Evolutionary conservation across 225 moss, liverwort and hornwort genomes (phyloP).

Genomic region (Sphagnum contortum): DNA sequence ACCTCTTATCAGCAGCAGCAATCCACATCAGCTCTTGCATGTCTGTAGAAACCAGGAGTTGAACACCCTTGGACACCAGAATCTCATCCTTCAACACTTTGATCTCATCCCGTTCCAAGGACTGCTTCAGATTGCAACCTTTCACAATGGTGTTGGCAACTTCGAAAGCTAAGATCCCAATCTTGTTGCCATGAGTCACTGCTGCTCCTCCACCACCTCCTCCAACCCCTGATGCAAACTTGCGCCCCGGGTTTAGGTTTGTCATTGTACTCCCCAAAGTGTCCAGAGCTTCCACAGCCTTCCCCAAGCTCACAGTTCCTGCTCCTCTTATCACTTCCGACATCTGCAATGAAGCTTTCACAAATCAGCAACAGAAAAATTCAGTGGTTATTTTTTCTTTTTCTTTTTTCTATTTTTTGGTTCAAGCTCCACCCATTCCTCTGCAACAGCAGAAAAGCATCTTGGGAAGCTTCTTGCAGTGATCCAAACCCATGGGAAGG

Average conservation of each 20-base stretch:
- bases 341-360: slow-evolving; percentile 18
- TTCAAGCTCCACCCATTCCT: too few species aligned
- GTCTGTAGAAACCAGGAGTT: slow-evolving; percentile 55
- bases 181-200: slow-evolving; percentile 26
- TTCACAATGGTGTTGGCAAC: slow-evolving; percentile 82
- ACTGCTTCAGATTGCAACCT: slow-evolving; percentile 65
- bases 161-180: slow-evolving; percentile 69
- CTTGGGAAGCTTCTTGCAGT: too few species aligned
- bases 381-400: too few species aligned
- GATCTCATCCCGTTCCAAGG: slow-evolving; percentile 49
- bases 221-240: slow-evolving; percentile 35
- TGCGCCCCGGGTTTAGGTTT: slow-evolving; percentile 41
- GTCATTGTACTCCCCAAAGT: slow-evolving; percentile 59
- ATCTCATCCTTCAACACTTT: slow-evolving; percentile 46
- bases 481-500: not conserved
- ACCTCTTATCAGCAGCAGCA: slow-evolving; percentile 77
- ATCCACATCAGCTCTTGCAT: slow-evolving; percentile 47
- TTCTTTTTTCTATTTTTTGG: too few species aligned
- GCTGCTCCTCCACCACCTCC: slow-evolving; percentile 9
- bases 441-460: too few species aligned
- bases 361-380: too few species aligned
- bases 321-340: slow-evolving; percentile 57
- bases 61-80: slow-evolving; percentile 60
- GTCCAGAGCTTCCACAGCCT: slow-evolving; percentile 52
- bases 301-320: slow-evolving; percentile 52